Conservation (phyloP, 2,329 filamentous ascomycete species). For the Ophiocordyceps camponoti-floridani region DNA sequence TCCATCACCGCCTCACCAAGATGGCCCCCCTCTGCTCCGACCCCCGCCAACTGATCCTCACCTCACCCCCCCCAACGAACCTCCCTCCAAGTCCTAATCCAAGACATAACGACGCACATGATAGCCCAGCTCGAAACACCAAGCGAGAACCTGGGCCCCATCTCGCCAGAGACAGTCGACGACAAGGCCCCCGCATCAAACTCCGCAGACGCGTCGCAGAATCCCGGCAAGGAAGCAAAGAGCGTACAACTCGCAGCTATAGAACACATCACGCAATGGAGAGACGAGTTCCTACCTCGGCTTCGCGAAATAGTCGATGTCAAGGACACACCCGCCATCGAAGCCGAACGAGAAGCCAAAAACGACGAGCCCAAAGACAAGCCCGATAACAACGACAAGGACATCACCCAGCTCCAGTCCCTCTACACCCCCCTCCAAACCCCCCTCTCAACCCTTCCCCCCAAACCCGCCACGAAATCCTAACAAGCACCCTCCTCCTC, state of each 20-base stretch:
- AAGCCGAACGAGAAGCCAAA: conserved; percentile 26
- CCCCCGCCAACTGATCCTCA: conserved; percentile 34
- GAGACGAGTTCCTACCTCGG: conserved; percentile 47
- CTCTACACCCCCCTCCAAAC: conserved; percentile 35
- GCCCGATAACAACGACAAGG: no score
- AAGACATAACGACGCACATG: conserved; percentile 36
- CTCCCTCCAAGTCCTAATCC: conserved; percentile 30
- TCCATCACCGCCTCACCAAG: no score
- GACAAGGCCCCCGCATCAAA: no score
- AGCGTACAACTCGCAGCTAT: conserved; percentile 35
- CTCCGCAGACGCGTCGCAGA: no score
- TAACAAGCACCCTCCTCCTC: conserved; percentile 54
- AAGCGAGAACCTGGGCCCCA: conserved; percentile 12
- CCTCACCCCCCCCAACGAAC: conserved; percentile 33
- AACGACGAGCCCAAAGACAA: no score
- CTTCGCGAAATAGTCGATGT: conserved; percentile 48
- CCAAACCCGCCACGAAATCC: conserved; percentile 40
- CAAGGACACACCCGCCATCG: conserved; percentile 27
- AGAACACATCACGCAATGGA: conserved; percentile 62
- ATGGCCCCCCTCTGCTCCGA: conserved; percentile 22
- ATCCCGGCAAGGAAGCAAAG: conserved; percentile 8
- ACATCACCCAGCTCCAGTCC: conserved; percentile 24
- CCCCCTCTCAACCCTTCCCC: conserved; percentile 36
- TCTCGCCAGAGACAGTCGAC: no score
- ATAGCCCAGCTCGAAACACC: conserved; percentile 27